Conservation (phyloP, 495 filamentous ascomycete genomes). For the Penicillium simplicissimum region DNA sequence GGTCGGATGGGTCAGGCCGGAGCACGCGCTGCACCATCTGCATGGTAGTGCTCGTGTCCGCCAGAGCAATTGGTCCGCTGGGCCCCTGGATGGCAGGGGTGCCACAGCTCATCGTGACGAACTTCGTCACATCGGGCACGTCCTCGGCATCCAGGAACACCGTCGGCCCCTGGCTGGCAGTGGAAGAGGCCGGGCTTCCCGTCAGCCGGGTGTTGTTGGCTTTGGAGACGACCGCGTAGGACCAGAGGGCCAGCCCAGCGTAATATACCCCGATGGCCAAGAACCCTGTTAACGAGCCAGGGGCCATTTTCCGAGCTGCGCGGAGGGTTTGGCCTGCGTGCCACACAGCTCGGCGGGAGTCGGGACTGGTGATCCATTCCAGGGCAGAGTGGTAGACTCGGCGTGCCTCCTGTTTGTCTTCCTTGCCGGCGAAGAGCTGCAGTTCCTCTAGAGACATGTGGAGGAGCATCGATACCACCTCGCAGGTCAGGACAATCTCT, state of each 20-base stretch:
- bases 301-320: conserved; percentile 49
- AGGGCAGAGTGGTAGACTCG: conserved; percentile 53
- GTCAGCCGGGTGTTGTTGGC: conserved; percentile 29
- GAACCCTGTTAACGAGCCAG: conserved; percentile 55
- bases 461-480: conserved; percentile 59
- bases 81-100: conserved; percentile 42
- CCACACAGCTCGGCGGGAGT: conserved; percentile 59
- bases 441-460: conserved; percentile 64
- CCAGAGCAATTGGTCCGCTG: conserved; percentile 24
- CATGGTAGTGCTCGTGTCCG: conserved; percentile 29
- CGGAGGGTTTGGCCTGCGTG: conserved; percentile 63
- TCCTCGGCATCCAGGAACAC: conserved; percentile 54
- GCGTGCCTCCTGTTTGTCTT: conserved; percentile 60
- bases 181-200: conserved; percentile 13
- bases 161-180: conserved; percentile 16
- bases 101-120: conserved; percentile 47
- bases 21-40: conserved; percentile 27
- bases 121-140: conserved; percentile 44
- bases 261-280: conserved; percentile 61
- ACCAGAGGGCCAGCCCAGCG: conserved; percentile 61
- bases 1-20: conserved; percentile 27
- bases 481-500: conserved; percentile 48
- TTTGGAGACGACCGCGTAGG: conserved; percentile 51
- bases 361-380: conserved; percentile 52
- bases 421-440: conserved; percentile 63